Base-by-base conservation (phyloP, 768 basidiomycete genomes). In the Calocybe cyanea region DNA sequence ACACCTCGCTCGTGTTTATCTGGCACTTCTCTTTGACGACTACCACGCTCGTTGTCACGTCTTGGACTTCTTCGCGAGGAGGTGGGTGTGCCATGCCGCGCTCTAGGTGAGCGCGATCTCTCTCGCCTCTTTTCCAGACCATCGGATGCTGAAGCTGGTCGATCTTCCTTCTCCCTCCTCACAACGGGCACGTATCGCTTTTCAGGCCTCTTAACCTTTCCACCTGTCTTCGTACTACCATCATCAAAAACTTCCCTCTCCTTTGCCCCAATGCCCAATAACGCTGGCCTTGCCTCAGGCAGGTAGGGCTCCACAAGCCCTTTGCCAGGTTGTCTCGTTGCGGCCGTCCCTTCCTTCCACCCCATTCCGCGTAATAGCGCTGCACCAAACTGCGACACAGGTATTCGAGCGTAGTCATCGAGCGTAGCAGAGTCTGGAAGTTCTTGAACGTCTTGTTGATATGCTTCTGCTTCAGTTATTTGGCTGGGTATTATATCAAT, bases 351-450 rank as follows among this genome's bases (percentile, higher is more conserved):
- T 28, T 87, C 83, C 49, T 88, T 88, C 92, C 92, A 97, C 2
- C 94, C 94, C 96, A 98, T 98, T 0, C 95, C 95, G 36, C 93
- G 78, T 3, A 96, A 72, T 55, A 98, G 77, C 6, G 96, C 96
- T 4, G 87, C 83, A 5, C 96, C 95, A 54, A 98, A 99, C 45
- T 90, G 86, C 4, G 87, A 84, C 13, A 99, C 84, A 0, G 96
- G 96, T 0, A 97, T 81, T 15, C 92, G 85, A 28, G 80, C 80
- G 59, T 98, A 99, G 63, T 94, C 95, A 0, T 88, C 83, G 14
- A 88, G 65, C 0, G 87, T 81, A 1, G 93, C 82, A 42, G 65
- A 63, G 6, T 87, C 86, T 0, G 91, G 91, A 4, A 95, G 77
- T 11, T 83, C 83, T 14, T 73, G 74, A 3, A 98, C 76, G 59